Base-by-base conservation (phyloP, 2,329 filamentous ascomycete species). In the Colletotrichum lindemuthianum region DNA sequence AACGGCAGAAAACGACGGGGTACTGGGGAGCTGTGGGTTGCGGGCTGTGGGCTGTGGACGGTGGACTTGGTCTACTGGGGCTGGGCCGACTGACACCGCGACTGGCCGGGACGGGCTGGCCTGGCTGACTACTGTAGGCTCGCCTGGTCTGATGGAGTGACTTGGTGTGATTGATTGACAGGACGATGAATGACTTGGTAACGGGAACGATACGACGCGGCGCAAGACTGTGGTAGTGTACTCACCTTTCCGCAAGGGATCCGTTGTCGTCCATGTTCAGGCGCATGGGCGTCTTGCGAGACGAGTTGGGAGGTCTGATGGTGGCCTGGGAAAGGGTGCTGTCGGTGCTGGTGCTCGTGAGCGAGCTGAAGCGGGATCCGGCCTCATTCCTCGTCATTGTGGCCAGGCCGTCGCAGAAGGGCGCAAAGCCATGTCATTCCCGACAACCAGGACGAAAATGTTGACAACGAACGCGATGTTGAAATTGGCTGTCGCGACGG, bases 301-400 rank as follows among this genome's bases (percentile, higher is more conserved):
- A 24, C 65, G 74, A 71, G 60, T 71, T 73, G 54, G 76, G 77
- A 60, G 82, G 82, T 77, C 83, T 88, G 69, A 88, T 79, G 43
- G 90, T 93, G 72, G 87, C 85, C 73, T 83, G 85, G 67, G 89
- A 91, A 71, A 85, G 85, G 77, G 85, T 87, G 80, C 88, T 91
- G 72, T 88, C 85, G 72, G 85, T 86, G 79, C 86, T 87, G 69
- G 86, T 85, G 82, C 86, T 88, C 79, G 87, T 87, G 69, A 84
- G 80, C 69, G 88, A 89, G 80, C 85, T 88, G 84, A 90, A 86
- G 79, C 88, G 89, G 78, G 83, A 82, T 72, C 78, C 78, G 72
- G 81, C 80, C 75, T 91, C 88, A 81, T 89, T 86, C 78, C 84
- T 86, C 79, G 88, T 86, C 90, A 92, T 92, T 78, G 79, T 87